A percentile compares a stretch with the other conserved stretches of the same genome.
Conservation (phyloP, 2,329 filamentous ascomycete species). For the Cryphonectria carpinicola region DNA sequence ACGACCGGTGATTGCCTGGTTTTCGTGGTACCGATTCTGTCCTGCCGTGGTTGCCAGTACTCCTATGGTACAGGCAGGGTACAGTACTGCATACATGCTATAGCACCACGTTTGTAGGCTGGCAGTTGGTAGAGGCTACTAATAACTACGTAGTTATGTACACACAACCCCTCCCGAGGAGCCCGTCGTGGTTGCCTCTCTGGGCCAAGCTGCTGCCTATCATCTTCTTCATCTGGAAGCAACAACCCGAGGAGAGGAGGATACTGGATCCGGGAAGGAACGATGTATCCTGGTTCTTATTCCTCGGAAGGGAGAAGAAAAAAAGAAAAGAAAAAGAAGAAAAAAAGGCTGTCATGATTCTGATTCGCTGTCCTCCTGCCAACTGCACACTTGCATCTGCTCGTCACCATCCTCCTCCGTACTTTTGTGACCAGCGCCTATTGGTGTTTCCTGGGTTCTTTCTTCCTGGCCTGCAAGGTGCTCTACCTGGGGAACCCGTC, state of each 20-base stretch:
- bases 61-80: not conserved
- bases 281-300: not conserved
- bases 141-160: not conserved
- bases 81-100: not conserved
- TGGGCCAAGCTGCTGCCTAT: not conserved
- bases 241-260: not conserved
- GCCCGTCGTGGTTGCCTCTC: not conserved
- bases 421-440: not conserved
- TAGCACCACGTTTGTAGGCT: no score
- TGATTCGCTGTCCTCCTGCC: not conserved
- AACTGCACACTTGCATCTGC: not conserved
- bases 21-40: not conserved
- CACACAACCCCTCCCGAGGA: not conserved
- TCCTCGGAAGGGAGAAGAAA: not conserved
- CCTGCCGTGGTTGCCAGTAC: not conserved
- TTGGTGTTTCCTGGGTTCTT: not conserved
- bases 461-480: not conserved
- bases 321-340: no score
- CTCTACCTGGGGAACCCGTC: not conserved
- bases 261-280: not conserved
- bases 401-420: not conserved
- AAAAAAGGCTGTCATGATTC: not conserved
- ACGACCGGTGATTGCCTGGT: not conserved
- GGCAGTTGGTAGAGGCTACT: not conserved
- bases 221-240: constrained; percentile 1